Conservation (phyloP, 495 filamentous ascomycete species). For the Penicillium cinerascens region DNA sequence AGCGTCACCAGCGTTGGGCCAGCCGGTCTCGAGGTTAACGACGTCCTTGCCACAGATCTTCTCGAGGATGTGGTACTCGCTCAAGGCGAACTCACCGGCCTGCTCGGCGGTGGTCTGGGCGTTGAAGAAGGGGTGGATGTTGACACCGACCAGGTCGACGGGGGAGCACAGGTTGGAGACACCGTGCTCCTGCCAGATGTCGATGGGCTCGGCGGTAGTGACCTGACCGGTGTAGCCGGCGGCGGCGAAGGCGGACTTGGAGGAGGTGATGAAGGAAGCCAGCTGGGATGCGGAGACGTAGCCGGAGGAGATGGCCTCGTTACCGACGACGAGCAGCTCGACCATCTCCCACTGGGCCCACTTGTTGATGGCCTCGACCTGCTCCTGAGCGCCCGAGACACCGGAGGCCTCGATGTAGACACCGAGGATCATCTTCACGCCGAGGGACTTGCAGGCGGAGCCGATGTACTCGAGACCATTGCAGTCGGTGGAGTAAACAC, state of each 20-base stretch:
- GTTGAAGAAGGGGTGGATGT: slow-evolving; percentile 96
- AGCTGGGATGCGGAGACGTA: slow-evolving; percentile 60
- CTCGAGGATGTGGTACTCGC: slow-evolving; percentile 64
- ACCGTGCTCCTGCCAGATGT: slow-evolving; percentile 58
- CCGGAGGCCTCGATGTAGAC: slow-evolving; percentile 71
- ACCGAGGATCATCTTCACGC: slow-evolving; percentile 77
- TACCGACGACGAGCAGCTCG: slow-evolving; percentile 78
- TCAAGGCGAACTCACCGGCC: slow-evolving; percentile 70
- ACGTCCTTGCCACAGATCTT: slow-evolving; percentile 62
- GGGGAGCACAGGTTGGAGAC: slow-evolving; percentile 56
- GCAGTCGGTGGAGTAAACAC: slow-evolving; percentile 93
- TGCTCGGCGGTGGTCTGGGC: slow-evolving; percentile 50
- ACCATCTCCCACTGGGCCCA: slow-evolving; percentile 78
- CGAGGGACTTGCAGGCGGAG: slow-evolving; percentile 53
- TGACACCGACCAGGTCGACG: slow-evolving; percentile 76
- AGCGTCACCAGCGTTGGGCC: slow-evolving; percentile 67
- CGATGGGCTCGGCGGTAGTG: slow-evolving; percentile 84
- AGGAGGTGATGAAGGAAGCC: slow-evolving; percentile 59
- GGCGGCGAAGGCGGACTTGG: slow-evolving; percentile 43
- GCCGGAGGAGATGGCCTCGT: slow-evolving; percentile 78
- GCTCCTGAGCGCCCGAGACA: slow-evolving; percentile 55
- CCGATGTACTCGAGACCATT: slow-evolving; percentile 71
- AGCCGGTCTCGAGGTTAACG: slow-evolving; percentile 86
- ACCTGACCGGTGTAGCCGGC: slow-evolving; percentile 70
- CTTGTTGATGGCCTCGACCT: slow-evolving; percentile 65